Evolutionary conservation across 768 basidiomycete species (phyloP).

Genomic region (button mushroom (Agaricus bisporus)): DNA sequence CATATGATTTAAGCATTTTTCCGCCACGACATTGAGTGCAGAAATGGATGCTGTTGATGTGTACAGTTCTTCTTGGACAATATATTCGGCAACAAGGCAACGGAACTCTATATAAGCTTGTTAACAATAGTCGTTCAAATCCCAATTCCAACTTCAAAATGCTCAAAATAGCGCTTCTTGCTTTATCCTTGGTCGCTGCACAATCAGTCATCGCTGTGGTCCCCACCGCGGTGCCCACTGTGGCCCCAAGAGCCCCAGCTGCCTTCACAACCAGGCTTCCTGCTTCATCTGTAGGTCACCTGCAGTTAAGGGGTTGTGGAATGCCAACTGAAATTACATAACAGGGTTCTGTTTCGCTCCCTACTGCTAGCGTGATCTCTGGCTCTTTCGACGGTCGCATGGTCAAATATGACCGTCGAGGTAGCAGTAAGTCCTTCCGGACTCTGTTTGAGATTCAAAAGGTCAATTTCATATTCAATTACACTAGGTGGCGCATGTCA

Average conservation of each 20-base stretch:
- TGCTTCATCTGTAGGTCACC: conserved; percentile 19
- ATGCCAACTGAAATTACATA: neutral
- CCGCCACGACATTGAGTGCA: neutral
- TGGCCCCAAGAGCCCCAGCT: conserved; percentile 13
- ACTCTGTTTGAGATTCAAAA: neutral
- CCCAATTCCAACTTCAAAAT: neutral
- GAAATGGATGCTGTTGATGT: neutral
- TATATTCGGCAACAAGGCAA: neutral
- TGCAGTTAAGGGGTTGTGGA: neutral
- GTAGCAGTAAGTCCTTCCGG: conserved; percentile 18
- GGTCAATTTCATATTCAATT: neutral
- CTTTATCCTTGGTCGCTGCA: neutral
- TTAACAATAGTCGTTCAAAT: neutral
- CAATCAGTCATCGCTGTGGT: conserved; percentile 14
- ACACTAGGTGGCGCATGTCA: conserved; percentile 20
- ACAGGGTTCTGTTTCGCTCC: conserved; percentile 22
- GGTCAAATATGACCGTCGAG: conserved; percentile 22
- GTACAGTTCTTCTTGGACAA: neutral
- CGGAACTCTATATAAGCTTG: neutral
- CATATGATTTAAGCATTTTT: conserved; percentile 7
- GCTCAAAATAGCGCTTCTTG: conserved; percentile 1
- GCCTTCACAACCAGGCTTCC: conserved; percentile 20
- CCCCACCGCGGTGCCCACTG: conserved; percentile 15
- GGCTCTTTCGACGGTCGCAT: conserved; percentile 23
- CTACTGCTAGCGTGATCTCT: conserved; percentile 22